Conservation (phyloP, 108 stramenopile species). For the Chaetoceros muelleri region DNA sequence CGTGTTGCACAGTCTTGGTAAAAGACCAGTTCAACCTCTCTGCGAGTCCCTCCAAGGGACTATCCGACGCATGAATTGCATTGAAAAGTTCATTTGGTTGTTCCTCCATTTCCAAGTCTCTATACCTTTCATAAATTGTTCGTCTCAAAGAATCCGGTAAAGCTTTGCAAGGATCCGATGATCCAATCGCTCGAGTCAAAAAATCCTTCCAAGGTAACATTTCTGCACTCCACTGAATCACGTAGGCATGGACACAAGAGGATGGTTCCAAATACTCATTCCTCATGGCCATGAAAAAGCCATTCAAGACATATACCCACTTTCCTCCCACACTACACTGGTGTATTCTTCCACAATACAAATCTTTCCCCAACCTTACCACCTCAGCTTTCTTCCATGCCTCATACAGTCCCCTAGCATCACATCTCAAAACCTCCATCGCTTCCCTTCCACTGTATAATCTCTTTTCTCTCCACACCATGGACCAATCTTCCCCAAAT, state of each 20-base stretch:
- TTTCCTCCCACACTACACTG: background rate
- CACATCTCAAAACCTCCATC: background rate
- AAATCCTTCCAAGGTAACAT: background rate
- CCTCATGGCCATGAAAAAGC: background rate
- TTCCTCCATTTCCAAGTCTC: background rate
- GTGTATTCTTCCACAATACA: too few species aligned
- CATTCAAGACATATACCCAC: background rate
- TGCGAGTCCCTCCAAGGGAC: background rate
- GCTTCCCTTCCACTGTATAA: background rate
- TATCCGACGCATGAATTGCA: background rate
- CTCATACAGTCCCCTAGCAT: background rate
- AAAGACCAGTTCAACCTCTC: background rate
- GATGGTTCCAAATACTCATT: background rate
- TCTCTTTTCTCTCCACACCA: background rate
- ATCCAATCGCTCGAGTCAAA: background rate
- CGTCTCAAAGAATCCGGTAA: background rate
- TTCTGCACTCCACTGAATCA: background rate
- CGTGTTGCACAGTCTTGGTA: background rate
- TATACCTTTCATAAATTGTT: background rate
- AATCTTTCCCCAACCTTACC: too few species aligned
- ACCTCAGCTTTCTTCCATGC: too few species aligned
- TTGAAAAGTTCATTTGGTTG: background rate
- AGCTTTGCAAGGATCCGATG: background rate
- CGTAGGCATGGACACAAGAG: background rate
- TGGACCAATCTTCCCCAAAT: background rate